Base-by-base conservation (phyloP, 2,329 filamentous ascomycete species). In the Verticillium dahliae region DNA sequence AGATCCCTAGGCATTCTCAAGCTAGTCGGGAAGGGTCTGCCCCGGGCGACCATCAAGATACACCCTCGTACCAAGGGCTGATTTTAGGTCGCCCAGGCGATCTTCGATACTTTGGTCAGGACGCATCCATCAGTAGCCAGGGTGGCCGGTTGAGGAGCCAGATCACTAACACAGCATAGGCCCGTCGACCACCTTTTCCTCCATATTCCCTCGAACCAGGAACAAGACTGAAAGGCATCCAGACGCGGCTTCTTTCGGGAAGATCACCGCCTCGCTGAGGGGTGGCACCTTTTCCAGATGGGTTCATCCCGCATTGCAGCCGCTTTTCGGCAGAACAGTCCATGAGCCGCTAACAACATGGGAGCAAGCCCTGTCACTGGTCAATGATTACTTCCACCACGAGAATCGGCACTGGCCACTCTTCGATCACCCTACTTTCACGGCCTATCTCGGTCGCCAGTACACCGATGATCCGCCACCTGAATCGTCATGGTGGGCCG, bases 351-450 rank as follows among this genome's bases (percentile, higher is more conserved):
- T 60, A 4, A 50, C 58, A 7, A 11, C 33, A 4, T 60, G 58
- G 58, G 31, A 35, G 2, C 41, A 60, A 56, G 58, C 58, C 15
- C 31, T 60, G 18, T 60, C 58, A 13, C 45, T 60, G 14, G 58
- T 56, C 3, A 38, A 31, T 5, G 58, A 37, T 22, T 60, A 55
- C 34, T 60, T 60, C 34, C 18, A 56, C 14, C 33, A 60, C 18
- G 50, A 56, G 2, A 34, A 60, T 27, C 52, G 22, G 27, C 34
- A 35, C 22, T 37, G 52, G 33, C 58, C 58, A 1, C n/a, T 60
- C 1, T 60, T 60, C 1, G 45, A 56, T 37, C 58, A 50, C n/a
- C 58, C 58, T 3, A 52, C 58, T 14, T 60, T 60, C 27, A 55
- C 56, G 5, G 34, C 58, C 3, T 52, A 39, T n/a, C 58, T 60